Conservation (phyloP, 768 basidiomycete genomes). For the Collybia mongolica region DNA sequence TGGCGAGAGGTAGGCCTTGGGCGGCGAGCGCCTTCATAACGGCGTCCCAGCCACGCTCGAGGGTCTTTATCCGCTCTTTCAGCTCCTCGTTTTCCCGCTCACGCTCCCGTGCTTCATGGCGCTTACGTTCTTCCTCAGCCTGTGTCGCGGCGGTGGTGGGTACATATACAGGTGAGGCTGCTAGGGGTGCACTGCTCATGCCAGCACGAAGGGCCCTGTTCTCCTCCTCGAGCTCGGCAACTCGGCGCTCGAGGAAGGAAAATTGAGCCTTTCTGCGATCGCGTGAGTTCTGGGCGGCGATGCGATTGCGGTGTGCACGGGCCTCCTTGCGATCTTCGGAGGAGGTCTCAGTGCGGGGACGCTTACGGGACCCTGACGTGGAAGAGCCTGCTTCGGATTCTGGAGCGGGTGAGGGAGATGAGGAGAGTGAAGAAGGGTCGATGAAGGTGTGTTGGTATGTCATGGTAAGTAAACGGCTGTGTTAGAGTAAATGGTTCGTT, state of each 20-base stretch:
- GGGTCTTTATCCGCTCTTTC: constrained; percentile 71
- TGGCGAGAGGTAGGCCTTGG: constrained; percentile 58
- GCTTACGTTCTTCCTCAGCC: constrained; percentile 28
- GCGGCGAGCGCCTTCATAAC: constrained; percentile 73
- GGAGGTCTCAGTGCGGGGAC: constrained; percentile 58
- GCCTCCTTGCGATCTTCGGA: constrained; percentile 85
- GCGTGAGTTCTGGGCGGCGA: constrained; percentile 91
- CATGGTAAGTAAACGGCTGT: no score
- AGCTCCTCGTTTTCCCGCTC: constrained; percentile 72
- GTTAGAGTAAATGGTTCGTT: no score
- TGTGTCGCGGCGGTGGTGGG: constrained; percentile 23
- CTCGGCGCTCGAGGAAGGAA: constrained; percentile 60
- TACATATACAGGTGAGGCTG: constrained; percentile 17
- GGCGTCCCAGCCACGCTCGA: constrained; percentile 80
- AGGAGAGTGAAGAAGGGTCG: constrained; percentile 31
- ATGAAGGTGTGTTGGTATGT: constrained; percentile 11
- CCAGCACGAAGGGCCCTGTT: constrained; percentile 72
- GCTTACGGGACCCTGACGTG: constrained; percentile 66
- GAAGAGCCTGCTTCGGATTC: constrained; percentile 19
- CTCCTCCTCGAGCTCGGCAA: constrained; percentile 79
- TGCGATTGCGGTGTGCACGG: constrained; percentile 87
- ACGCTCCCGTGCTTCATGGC: constrained; percentile 40
- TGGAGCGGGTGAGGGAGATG: constrained; percentile 24
- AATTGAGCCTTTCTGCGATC: constrained; percentile 90
- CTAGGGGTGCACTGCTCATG: constrained; percentile 22